Conservation (phyloP, 805 yeast genomes). For the Cyberlindnera xishuangbannaensis region DNA sequence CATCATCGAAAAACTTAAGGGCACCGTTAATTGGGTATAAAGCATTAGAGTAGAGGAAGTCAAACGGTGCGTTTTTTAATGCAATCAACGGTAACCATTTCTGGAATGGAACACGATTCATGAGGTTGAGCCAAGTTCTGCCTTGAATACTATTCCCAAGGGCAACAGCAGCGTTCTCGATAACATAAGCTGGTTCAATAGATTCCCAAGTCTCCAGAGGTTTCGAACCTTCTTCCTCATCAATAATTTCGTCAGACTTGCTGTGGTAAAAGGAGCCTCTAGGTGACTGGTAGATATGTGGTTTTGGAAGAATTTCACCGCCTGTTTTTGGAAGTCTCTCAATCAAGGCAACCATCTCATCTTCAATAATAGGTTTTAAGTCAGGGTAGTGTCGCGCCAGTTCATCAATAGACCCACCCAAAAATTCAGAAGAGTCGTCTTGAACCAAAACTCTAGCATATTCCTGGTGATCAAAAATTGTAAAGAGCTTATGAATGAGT, state of each 20-base stretch:
- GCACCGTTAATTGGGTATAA: constrained; percentile 48
- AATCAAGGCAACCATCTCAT: constrained; percentile 41
- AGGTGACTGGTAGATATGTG: constrained; percentile 39
- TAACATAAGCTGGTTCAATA: constrained; percentile 35
- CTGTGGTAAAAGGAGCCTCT: constrained; percentile 36
- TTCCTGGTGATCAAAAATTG: constrained; percentile 41
- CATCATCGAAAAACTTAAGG: constrained; percentile 51
- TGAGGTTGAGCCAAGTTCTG: constrained; percentile 24
- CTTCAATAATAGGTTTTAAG: constrained; percentile 52
- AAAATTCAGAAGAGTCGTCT: constrained; percentile 45
- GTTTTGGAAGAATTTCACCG: constrained; percentile 30
- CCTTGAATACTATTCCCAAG: constrained; percentile 42
- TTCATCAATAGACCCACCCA: constrained; percentile 74
- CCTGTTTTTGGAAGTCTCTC: constrained; percentile 37
- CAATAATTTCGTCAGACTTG: constrained; percentile 35
- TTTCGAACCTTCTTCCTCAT: constrained; percentile 34
- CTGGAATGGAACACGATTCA: constrained; percentile 32
- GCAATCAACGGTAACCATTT: constrained; percentile 45
- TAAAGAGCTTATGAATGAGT: constrained; percentile 40
- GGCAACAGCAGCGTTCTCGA: constrained; percentile 44
- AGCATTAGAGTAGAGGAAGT: constrained; percentile 50
- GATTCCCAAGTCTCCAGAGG: constrained; percentile 51
- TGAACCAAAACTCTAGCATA: constrained; percentile 49
- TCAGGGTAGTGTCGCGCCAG: constrained; percentile 78
- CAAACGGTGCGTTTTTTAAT: constrained; percentile 53